Evolutionary conservation across 2,329 filamentous ascomycete genomes (phyloP), one percentile per base, ranked within the genome.

Genomic region (Aspergillus chevalieri): DNA sequence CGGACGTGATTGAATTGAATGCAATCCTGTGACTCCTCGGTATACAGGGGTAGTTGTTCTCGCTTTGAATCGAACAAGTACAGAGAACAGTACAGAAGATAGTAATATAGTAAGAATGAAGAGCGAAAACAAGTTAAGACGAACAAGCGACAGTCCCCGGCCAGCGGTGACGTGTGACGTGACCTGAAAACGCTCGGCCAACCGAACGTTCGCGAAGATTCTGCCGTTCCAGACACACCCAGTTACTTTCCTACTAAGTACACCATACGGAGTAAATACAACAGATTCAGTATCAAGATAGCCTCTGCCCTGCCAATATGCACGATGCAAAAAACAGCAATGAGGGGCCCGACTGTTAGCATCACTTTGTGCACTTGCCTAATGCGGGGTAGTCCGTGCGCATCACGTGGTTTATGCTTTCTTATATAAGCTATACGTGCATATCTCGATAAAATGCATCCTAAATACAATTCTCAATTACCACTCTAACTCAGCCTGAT

Each of bases 171-270:
- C 63, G 63, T 65, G 63, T 62, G 64, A 67, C 61, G 58, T 62
- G 52, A 55, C 52, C 48, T 46, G 52, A 50, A 49, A 43, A 36
- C 21, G 6, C 38, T 43, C 47, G 48, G 50, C 53, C 52, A 52
- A 59, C 60, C 49, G 67, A 70, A 70, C 52, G 48, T 70, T 70
- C 67, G 52, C 58, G 68, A 70, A 70, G 52, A 43, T 69, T 70
- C 67, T 43, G 22, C 22, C 2, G 22, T n/a, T n/a, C 10, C 34
- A 30, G 10, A 12, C 12, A 17, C n/a, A 2, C n/a, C 34, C 15
- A 22, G 34, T 9, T 36, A 36, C 8, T n/a, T 2, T n/a, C 14
- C 15, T n/a, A 7, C 14, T 36, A 30, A 12, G 28, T 12, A 30
- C 28, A 7, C 28, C 12, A 12, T 30, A 30, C 28, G 12, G 12